A percentile compares a stretch with the other conserved stretches of the same genome.
Evolutionary conservation across 768 basidiomycete species (phyloP).

Genomic region (Mycena leptocephala): DNA sequence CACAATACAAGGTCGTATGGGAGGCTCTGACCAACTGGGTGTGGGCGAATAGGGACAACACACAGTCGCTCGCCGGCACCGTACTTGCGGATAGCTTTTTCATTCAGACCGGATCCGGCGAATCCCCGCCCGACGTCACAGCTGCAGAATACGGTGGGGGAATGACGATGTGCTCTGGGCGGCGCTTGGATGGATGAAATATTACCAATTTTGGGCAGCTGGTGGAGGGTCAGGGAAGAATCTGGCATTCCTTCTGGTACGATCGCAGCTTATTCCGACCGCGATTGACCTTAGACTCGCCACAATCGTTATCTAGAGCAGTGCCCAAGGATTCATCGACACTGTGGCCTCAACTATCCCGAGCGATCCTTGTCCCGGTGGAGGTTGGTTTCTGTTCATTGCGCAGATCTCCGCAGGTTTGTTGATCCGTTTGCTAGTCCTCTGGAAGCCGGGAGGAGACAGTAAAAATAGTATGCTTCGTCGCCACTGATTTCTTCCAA

Average conservation of each 20-base stretch:
- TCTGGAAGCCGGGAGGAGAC: neutral
- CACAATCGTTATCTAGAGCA: neutral
- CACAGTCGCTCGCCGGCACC: neutral
- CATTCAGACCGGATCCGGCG: neutral
- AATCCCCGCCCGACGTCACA: neutral
- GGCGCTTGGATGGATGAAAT: slow-evolving; percentile 3
- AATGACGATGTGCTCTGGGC: slow-evolving; percentile 21
- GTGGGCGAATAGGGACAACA: neutral
- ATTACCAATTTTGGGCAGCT: neutral
- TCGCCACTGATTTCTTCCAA: neutral
- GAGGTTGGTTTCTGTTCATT: neutral
- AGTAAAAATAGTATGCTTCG: slow-evolving; percentile 13
- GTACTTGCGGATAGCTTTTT: neutral
- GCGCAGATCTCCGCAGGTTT: neutral
- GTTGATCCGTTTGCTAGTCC: neutral
- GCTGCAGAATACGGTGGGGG: neutral
- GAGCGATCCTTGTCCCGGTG: slow-evolving; percentile 6
- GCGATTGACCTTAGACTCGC: neutral
- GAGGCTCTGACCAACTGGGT: slow-evolving; percentile 7
- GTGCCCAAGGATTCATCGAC: slow-evolving; percentile 10
- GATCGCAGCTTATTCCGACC: neutral
- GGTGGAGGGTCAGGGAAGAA: neutral
- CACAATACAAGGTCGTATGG: neutral
- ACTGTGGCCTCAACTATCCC: neutral
- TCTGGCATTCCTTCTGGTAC: neutral